Base-by-base conservation (phyloP, 768 basidiomycete species). In the Chalciporus sphaerocephalus region DNA sequence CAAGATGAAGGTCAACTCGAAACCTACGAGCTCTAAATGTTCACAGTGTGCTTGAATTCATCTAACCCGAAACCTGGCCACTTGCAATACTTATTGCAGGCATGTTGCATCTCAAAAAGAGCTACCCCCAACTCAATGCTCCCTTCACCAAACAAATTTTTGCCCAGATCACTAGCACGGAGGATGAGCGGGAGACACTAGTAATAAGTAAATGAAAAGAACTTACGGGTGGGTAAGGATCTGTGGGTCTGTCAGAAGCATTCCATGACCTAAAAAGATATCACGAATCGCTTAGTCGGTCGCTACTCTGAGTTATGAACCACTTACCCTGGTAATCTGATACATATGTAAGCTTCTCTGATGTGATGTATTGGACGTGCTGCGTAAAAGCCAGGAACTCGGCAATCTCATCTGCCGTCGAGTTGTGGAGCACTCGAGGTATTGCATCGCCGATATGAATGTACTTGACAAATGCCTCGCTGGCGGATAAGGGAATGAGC, bases 11-110 rank as follows among this genome's bases (percentile, higher is more conserved):
- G n/a, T n/a, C n/a, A n/a, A n/a, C n/a, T n/a, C n/a, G n/a, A n/a
- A n/a, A n/a, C n/a, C n/a, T n/a, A n/a, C n/a, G n/a, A n/a, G n/a
- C n/a, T n/a, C n/a, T n/a, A n/a, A n/a, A n/a, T n/a, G n/a, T n/a
- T n/a, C n/a, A n/a, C n/a, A n/a, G n/a, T n/a, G n/a, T n/a, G n/a
- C n/a, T n/a, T n/a, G n/a, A n/a, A n/a, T n/a, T n/a, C n/a, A n/a
- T n/a, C n/a, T 24, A 46, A 23, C n/a, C 36, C 28, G 20, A 52
- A 52, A 6, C 44, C 52, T 1, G 38, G 44, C 52, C 45, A 53
- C 22, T 41, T 38, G 23, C 52, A 51, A 17, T 37, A 53, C 12
- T 36, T 5, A 15, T 53, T 53, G 15, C 52, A 53, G 8, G 32
- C 4, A 9, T 53, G 52, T 15, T 44, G 27, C 10, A 30, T 22